These are phyloP conservation scores for Quercus variabilis DNA, from an alignment of 306 rosid species.

Conservation along the genomic window DNA sequence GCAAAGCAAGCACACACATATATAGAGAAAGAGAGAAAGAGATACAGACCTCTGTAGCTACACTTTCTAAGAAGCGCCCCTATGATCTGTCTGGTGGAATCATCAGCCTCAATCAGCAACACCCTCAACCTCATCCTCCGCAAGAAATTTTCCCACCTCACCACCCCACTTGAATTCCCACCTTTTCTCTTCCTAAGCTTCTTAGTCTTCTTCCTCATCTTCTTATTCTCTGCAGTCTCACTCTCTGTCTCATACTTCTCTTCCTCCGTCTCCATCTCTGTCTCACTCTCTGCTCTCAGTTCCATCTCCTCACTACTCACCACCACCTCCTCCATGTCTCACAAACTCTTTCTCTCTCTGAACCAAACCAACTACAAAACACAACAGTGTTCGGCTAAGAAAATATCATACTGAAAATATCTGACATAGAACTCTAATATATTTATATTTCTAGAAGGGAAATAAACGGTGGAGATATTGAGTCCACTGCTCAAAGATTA, in stretches of 20 bases:
- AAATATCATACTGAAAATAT: slow-evolving; percentile 13
- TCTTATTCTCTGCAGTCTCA: background rate
- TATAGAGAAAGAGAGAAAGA: background rate
- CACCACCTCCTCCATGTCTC: slow-evolving; percentile 57
- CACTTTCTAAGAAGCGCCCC: slow-evolving; percentile 93
- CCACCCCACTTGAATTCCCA: slow-evolving; percentile 44
- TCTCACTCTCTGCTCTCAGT: slow-evolving; percentile 6
- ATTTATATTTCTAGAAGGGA: background rate
- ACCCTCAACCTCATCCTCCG: slow-evolving; percentile 72
- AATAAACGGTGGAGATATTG: slow-evolving; percentile 42
- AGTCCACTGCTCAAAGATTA: background rate
- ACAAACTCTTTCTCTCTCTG: too few species aligned
- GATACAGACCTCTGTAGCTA: slow-evolving; percentile 67
- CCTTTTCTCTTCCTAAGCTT: slow-evolving; percentile 29
- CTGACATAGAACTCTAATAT: background rate
- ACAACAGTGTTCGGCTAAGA: too few species aligned
- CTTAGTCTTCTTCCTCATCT: slow-evolving; percentile 1
- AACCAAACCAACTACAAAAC: too few species aligned
- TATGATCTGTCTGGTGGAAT: slow-evolving; percentile 88
- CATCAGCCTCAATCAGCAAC: slow-evolving; percentile 86
- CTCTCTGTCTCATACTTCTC: slow-evolving; percentile 4
- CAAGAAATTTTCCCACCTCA: slow-evolving; percentile 77
- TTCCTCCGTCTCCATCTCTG: slow-evolving; percentile 10
- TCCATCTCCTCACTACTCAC: slow-evolving; percentile 45
- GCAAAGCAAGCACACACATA: background rate